Base-by-base conservation (phyloP, 345 rosid genomes). In the Nasturtium officinale region DNA sequence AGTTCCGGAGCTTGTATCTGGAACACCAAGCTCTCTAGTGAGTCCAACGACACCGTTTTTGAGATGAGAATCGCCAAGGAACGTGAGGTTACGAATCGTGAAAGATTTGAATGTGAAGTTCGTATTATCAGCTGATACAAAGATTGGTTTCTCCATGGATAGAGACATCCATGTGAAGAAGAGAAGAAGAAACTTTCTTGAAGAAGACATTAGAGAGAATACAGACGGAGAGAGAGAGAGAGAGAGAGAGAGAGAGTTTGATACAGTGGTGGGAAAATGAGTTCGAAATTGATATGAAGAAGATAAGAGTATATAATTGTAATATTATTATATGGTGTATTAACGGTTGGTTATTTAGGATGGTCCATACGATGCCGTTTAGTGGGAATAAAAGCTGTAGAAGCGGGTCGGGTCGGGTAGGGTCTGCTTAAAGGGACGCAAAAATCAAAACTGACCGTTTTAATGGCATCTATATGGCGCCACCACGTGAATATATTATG, bases 41-140 rank as follows among this genome's bases (percentile, higher is more conserved):
- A 96, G 98, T 42, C 98, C 97, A 3, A 90, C 67, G 18, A 80
- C 85, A 48, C 98, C 99, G 65, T 85, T 70, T 12, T 86, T 82
- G 76, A 96, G 91, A 59, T 90, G 91, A 61, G 97, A 85, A 63
- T 92, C 96, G 10, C 98, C 99, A 23, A 92, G 94, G 75, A 96
- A 97, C 9, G 98, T 90, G 70, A 96, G 85, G 82, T 89, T 90
- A 3, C 88, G 82, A 78, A 90, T 80, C 42, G 78, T 80, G 79
- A 90, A 82, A 37, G 85, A 81, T 26, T 83, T 74, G 90, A 83
- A 86, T 25, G 82, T 71, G 76, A 96, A 87, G 35, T 81, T 76
- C 2, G 79, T 65, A 32, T 77, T 83, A 26, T 58, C 75, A 6
- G 88, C 77, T 0, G 62, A 72, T 3, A 50, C 82, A 2, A 21